Evolutionary conservation across 768 basidiomycete genomes (phyloP), one percentile per base, ranked within the genome.

Genomic region (Suillus ampliporus): DNA sequence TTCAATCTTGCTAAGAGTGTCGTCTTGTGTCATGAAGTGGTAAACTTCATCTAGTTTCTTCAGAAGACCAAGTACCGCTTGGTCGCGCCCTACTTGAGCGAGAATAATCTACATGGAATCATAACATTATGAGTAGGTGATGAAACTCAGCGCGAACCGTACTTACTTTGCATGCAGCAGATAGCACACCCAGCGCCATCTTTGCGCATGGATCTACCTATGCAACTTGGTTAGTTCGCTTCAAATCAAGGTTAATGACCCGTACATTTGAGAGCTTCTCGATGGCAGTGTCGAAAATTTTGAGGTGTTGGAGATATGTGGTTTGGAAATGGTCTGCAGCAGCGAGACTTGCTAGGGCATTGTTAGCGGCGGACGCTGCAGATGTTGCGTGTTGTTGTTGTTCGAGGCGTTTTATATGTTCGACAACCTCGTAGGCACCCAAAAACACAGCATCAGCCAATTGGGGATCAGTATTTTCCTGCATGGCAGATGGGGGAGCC

Each of bases 171-270:
- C 41, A 43, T 19, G 57, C 57, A 23, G 19, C 31, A 14, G 19
- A 26, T 31, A 63, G 46, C 21, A 50, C 31, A n/a, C 44, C 34
- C 62, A 50, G 34, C 5, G 48, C 62, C 46, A 59, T 26, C 48
- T 63, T 59, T 35, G 57, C 48, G n/a, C 59, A 60, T 9, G 62
- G 62, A 50, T 63, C 57, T 11, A 63, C 31, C 62, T 60, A 23
- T 19, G 23, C 15, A 13, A 31, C 7, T 15, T n/a, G 1, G 15
- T 43, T 11, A 31, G 28, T 5, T 46, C 13, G 5, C 10, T 59
- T 19, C 43, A 4, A 23, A n/a, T 19, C 4, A 3, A 19, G 2
- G 1, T 21, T 4, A 61, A 6, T 5, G 21, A 13, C 11, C 6
- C 61, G 11, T 31, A 58, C 61, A 31, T 59, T 19, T 1, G 40